Conservation (phyloP, 2,329 filamentous ascomycete species). For the Coniochaeta ligniaria region DNA sequence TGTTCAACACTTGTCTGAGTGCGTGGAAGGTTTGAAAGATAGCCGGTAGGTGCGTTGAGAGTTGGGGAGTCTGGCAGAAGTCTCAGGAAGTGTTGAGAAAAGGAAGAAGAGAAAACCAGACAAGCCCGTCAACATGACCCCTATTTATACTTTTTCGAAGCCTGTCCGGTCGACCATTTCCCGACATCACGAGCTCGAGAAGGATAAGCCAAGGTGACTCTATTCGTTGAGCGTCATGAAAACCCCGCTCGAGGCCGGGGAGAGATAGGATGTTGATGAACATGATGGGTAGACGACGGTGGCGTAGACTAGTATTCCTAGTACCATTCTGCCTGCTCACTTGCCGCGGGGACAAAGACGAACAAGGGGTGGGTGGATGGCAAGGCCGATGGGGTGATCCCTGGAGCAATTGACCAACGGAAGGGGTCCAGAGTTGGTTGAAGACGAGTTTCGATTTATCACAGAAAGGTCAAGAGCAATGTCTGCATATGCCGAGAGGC, state of each 20-base stretch:
- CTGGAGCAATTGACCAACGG: slow-evolving; percentile 17
- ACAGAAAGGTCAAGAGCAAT: slow-evolving; percentile 19
- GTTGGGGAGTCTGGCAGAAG: slow-evolving; percentile 13
- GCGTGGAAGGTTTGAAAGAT: slow-evolving; percentile 9
- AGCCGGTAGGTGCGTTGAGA: slow-evolving; percentile 8
- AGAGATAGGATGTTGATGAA: slow-evolving; percentile 20
- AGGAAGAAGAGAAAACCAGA: slow-evolving; percentile 43
- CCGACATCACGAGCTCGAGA: slow-evolving; percentile 22
- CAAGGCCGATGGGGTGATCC: slow-evolving; percentile 23
- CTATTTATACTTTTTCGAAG: slow-evolving; percentile 56
- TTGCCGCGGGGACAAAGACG: slow-evolving; percentile 13
- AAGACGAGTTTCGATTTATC: slow-evolving; percentile 24
- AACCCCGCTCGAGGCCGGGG: slow-evolving; percentile 32
- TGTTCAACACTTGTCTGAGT: slow-evolving; percentile 7
- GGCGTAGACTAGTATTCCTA: slow-evolving; percentile 12
- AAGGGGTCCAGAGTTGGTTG: slow-evolving; percentile 18
- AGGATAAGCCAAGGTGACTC: slow-evolving; percentile 35
- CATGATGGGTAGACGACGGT: slow-evolving; percentile 16
- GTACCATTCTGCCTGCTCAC: slow-evolving; percentile 11
- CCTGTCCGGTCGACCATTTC: slow-evolving; percentile 25
- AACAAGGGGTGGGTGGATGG: slow-evolving; percentile 17
- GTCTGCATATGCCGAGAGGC: slow-evolving; percentile 33
- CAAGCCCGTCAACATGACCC: slow-evolving; percentile 38
- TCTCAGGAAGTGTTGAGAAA: slow-evolving; percentile 30
- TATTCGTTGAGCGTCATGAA: slow-evolving; percentile 30